These are phyloP conservation scores for Hymenoscyphus occultus DNA, from an alignment of 2,329 filamentous ascomycete species.

Conservation along the genomic window DNA sequence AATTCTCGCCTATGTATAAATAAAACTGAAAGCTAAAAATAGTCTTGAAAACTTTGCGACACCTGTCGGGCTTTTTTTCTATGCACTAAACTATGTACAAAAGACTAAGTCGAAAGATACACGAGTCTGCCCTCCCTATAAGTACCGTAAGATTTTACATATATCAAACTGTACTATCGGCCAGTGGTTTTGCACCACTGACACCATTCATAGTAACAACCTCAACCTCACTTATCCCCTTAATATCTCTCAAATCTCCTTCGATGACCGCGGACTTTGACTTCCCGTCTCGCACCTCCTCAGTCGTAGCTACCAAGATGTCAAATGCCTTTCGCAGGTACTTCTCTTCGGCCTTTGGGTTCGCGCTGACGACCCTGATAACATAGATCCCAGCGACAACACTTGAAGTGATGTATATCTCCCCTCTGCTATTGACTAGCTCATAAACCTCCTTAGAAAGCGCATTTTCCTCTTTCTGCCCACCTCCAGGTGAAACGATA, in stretches of 20 bases:
- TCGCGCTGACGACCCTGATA: constrained; percentile 77
- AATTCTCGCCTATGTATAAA: no score
- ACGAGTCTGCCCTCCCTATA: no score
- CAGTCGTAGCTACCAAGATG: constrained; percentile 53
- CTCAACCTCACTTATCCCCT: constrained; percentile 17
- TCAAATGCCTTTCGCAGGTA: constrained; percentile 73
- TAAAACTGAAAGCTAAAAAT: no score
- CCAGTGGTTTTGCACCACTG: no score
- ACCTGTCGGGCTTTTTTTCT: no score
- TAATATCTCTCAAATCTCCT: constrained; percentile 13
- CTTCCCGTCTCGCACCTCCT: constrained; percentile 32
- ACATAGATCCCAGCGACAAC: constrained; percentile 71
- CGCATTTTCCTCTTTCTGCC: constrained; percentile 56
- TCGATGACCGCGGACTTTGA: constrained; percentile 8
- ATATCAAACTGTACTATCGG: no score
- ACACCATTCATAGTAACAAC: constrained; percentile 16
- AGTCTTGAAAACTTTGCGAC: no score
- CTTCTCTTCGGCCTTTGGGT: constrained; percentile 65
- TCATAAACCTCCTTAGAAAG: constrained; percentile 76
- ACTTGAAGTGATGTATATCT: constrained; percentile 80
- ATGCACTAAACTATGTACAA: no score
- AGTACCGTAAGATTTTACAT: no score
- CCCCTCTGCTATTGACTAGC: constrained; percentile 66
- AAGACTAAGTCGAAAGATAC: no score
- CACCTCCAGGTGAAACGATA: constrained; percentile 46